phyloP scores from a whole-genome alignment of 441 rosid genomes.

The Viola pubescens region DNA sequence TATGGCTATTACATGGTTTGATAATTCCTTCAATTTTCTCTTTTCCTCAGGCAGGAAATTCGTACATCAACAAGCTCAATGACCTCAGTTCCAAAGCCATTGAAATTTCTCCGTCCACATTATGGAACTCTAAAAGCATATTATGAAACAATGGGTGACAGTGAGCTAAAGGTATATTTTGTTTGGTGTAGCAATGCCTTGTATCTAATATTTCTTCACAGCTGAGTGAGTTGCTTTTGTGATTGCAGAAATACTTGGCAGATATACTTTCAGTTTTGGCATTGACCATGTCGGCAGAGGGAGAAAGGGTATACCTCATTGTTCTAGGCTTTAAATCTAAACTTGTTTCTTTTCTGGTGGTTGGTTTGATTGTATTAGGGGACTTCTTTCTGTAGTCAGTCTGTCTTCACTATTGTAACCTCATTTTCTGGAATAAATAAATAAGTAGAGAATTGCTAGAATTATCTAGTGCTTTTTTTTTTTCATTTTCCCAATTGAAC shows the following conservation, averaged over 20 bases:
- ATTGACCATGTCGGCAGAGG: slow-evolving; percentile 95
- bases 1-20: neutral
- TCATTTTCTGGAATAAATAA: neutral
- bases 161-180: slow-evolving; percentile 57
- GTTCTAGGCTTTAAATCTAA: slow-evolving; percentile 5
- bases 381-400: neutral
- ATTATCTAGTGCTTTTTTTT: no score
- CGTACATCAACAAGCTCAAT: slow-evolving; percentile 85
- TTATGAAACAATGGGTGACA: slow-evolving; percentile 55
- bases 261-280: slow-evolving; percentile 95
- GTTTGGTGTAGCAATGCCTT: neutral
- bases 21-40: neutral
- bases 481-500: no score
- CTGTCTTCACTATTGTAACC: neutral
- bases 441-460: no score
- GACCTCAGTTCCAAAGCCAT: slow-evolving; percentile 95
- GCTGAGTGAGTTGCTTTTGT: slow-evolving; percentile 4
- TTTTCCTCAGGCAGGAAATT: slow-evolving; percentile 66
- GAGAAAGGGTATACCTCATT: slow-evolving; percentile 63
- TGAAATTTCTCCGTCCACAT: slow-evolving; percentile 96
- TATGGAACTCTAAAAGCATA: slow-evolving; percentile 74
- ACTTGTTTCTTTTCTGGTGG: slow-evolving; percentile 6
- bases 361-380: neutral
- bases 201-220: neutral
- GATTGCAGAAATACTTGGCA: slow-evolving; percentile 70